A percentile compares a stretch with the other conserved stretches of the same genome.
phyloP scores from a whole-genome alignment of 1,284 basidiomycete species.

The Cryptococcus neoformans region DNA sequence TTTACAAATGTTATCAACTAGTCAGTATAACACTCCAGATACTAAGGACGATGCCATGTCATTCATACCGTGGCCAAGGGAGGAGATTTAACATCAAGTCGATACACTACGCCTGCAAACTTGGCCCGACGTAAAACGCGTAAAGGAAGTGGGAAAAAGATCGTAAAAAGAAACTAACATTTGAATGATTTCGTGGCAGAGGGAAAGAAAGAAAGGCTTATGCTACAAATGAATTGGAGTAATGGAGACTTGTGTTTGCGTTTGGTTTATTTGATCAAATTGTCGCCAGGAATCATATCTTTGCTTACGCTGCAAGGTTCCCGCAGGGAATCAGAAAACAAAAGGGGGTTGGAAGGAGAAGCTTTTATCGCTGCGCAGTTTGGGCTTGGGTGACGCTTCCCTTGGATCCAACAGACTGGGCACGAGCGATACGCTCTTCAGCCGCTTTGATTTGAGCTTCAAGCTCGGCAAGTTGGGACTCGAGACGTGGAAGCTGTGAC shows the following conservation, averaged over 20 bases:
- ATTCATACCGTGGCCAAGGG: not conserved
- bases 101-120: not conserved
- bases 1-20: no score
- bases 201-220: no score
- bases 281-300: not conserved
- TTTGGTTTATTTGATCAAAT: not conserved
- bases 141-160: not conserved
- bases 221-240: no score
- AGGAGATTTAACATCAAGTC: not conserved
- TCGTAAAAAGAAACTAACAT: no score
- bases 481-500: constrained; percentile 40
- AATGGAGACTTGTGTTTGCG: no score
- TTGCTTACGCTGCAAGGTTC: no score
- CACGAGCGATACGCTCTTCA: not conserved
- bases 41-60: not conserved
- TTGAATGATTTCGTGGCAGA: no score
- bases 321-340: no score
- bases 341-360: not conserved
- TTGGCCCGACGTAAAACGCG: not conserved
- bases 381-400: not conserved
- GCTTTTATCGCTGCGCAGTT: not conserved
- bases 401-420: not conserved
- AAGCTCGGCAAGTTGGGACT: constrained; percentile 39
- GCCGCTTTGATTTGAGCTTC: constrained; percentile 20
- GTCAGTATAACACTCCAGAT: no score